phyloP scores from a whole-genome alignment of 176 grass and related monocot species.

The Avena eriantha region DNA sequence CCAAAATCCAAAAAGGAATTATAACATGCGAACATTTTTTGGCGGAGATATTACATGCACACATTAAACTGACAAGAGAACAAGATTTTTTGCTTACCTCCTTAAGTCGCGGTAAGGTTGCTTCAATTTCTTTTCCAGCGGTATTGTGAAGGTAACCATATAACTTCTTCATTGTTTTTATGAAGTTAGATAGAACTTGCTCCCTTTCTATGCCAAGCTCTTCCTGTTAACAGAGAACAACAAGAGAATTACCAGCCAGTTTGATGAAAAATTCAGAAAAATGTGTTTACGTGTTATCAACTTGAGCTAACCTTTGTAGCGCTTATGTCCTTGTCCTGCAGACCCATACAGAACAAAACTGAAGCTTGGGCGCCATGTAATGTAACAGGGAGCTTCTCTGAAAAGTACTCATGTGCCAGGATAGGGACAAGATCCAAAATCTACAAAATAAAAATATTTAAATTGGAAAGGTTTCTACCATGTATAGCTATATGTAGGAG shows the following conservation, averaged over 20 bases:
- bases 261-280: constrained; percentile 21
- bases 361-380: constrained; percentile 71
- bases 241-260: background rate
- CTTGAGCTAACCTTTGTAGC: constrained; percentile 63
- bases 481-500: background rate
- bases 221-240: constrained; percentile 57
- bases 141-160: constrained; percentile 68
- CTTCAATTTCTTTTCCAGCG: constrained; percentile 74
- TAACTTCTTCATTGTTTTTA: constrained; percentile 91
- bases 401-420: constrained; percentile 88
- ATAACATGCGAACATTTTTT: background rate
- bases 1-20: background rate
- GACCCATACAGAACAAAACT: constrained; percentile 90
- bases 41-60: background rate
- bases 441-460: constrained; percentile 42
- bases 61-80: constrained; percentile 10
- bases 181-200: constrained; percentile 87
- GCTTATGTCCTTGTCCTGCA: constrained; percentile 85
- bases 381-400: constrained; percentile 84
- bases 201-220: constrained; percentile 92
- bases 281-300: constrained; percentile 12
- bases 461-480: background rate
- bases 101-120: constrained; percentile 83
- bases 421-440: constrained; percentile 94
- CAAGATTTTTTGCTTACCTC: constrained; percentile 52